Percentiles rank a stretch among this genome's conserved stretches.
These are phyloP conservation scores for Rhodamnia argentea DNA, from an alignment of 345 rosid genomes.

Conservation along the genomic window DNA sequence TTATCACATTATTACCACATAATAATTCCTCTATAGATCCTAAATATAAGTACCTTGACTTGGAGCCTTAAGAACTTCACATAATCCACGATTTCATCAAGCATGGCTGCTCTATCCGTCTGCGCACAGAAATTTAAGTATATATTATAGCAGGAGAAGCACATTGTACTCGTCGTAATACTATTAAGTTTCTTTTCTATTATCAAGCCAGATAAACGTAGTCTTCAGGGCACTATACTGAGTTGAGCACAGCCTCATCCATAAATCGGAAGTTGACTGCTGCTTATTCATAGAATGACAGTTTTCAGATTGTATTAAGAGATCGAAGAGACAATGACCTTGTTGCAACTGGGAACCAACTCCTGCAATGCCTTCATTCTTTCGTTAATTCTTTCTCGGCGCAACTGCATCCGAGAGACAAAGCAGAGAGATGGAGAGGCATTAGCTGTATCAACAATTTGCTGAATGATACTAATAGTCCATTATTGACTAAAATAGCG, in stretches of 20 bases:
- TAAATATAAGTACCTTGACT: conserved; percentile 44
- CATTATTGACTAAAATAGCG: not conserved
- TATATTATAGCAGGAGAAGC: not conserved
- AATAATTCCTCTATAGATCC: not conserved
- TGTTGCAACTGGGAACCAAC: conserved; percentile 67
- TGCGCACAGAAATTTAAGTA: conserved; percentile 9
- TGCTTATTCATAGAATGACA: not conserved
- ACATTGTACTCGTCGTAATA: not conserved
- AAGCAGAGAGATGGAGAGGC: not conserved
- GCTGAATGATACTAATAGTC: not conserved
- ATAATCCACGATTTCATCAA: conserved; percentile 75
- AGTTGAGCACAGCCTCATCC: not conserved
- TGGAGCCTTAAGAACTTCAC: conserved; percentile 78
- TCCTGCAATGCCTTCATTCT: conserved; percentile 73
- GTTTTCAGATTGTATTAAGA: not conserved
- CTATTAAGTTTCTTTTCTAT: not conserved
- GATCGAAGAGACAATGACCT: conserved; percentile 19
- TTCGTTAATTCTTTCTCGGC: conserved; percentile 69
- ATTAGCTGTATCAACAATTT: not conserved
- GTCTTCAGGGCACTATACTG: not conserved
- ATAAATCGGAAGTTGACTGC: not conserved
- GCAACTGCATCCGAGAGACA: conserved; percentile 25
- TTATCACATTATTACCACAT: not conserved
- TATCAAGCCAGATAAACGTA: not conserved
- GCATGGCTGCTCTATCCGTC: conserved; percentile 79